Conservation (phyloP, 176 grass and related monocot species). For the Ananas comosus region DNA sequence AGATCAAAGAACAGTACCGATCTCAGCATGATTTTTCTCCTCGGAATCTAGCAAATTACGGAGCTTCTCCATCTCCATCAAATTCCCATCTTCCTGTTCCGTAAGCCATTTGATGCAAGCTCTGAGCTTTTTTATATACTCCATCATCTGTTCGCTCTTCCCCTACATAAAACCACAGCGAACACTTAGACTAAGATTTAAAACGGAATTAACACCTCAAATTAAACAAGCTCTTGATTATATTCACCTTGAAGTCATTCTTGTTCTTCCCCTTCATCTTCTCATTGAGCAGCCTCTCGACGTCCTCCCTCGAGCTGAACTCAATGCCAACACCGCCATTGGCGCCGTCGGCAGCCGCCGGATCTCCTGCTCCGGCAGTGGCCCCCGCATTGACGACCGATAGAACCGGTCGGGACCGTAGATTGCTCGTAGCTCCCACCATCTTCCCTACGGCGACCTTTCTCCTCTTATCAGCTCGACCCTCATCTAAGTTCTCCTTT, state of each 20-base stretch:
- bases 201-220: background rate
- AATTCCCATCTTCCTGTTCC: constrained; percentile 41
- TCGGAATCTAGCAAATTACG: constrained; percentile 24
- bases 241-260: constrained; percentile 56
- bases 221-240: background rate
- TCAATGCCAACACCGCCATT: constrained; percentile 29
- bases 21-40: constrained; percentile 34
- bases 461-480: constrained; percentile 5
- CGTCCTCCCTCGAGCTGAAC: constrained; percentile 44
- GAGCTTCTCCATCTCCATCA: constrained; percentile 35
- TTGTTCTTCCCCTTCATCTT: constrained; percentile 84
- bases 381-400: constrained; percentile 6
- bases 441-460: background rate
- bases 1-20: constrained; percentile 22
- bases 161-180: constrained; percentile 26
- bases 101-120: constrained; percentile 60
- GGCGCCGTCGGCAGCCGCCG: background rate
- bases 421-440: background rate
- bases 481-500: constrained; percentile 8
- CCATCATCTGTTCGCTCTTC: constrained; percentile 65
- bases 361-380: background rate
- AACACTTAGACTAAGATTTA: background rate
- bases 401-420: background rate
- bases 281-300: constrained; percentile 50
- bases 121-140: constrained; percentile 72